These are phyloP conservation scores for Lactifluus pinguis DNA, from an alignment of 768 basidiomycete species.

Conservation along the genomic window DNA sequence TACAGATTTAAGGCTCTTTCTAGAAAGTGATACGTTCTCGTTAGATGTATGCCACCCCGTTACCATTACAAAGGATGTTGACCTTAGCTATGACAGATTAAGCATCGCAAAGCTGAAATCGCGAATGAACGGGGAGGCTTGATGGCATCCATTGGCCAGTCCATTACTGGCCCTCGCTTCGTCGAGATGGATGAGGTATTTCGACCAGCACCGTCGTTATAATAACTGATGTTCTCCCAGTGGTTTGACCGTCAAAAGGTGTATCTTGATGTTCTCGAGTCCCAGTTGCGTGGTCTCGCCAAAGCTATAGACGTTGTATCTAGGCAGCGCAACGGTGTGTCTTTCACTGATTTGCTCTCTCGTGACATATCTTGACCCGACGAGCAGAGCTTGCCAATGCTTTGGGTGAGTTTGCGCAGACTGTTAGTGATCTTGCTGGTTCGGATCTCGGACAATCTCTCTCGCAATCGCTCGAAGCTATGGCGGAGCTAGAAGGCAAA, in stretches of 20 bases:
- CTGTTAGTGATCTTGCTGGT: slow-evolving; percentile 56
- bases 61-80: background rate
- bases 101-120: slow-evolving; percentile 73
- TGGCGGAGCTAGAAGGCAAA: slow-evolving; percentile 68
- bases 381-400: slow-evolving; percentile 54
- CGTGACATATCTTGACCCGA: background rate
- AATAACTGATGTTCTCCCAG: slow-evolving; percentile 29
- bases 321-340: slow-evolving; percentile 63
- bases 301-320: slow-evolving; percentile 83
- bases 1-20: slow-evolving; percentile 76
- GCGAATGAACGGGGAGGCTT: slow-evolving; percentile 74
- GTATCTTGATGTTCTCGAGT: slow-evolving; percentile 84
- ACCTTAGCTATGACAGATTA: slow-evolving; percentile 47
- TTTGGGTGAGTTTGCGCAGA: slow-evolving; percentile 73
- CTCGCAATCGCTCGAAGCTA: slow-evolving; percentile 53
- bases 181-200: slow-evolving; percentile 79
- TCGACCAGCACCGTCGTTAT: slow-evolving; percentile 3
- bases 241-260: slow-evolving; percentile 88
- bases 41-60: slow-evolving; percentile 58
- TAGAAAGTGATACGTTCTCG: slow-evolving; percentile 88
- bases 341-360: background rate
- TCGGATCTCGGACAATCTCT: slow-evolving; percentile 73
- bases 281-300: slow-evolving; percentile 76
- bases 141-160: slow-evolving; percentile 75
- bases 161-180: slow-evolving; percentile 71